Percentiles rank a stretch among this genome's conserved stretches.
phyloP scores from a whole-genome alignment of 306 rosid genomes.

The Macrotyloma uniflorum region DNA sequence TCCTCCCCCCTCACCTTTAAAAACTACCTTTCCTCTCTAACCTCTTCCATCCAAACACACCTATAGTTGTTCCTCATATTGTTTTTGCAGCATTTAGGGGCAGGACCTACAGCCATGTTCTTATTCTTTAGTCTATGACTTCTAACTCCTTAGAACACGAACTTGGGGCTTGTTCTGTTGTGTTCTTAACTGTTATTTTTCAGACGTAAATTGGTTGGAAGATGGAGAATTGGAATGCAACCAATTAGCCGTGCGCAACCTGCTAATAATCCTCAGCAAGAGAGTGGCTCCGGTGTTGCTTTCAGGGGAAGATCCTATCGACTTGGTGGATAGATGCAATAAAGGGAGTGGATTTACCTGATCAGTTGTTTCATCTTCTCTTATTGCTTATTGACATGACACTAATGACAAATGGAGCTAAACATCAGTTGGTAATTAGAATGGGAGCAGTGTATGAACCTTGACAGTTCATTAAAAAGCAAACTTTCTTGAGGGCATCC shows the following conservation, averaged over 20 bases:
- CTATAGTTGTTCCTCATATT: conserved; percentile 11
- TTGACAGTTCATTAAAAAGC: conserved; percentile 32
- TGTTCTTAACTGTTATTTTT: conserved; percentile 51
- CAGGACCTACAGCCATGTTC: background rate
- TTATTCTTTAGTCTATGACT: conserved; percentile 11
- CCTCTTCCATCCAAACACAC: background rate
- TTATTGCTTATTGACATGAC: conserved; percentile 30
- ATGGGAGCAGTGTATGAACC: conserved; percentile 27
- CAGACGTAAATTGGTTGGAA: conserved; percentile 74
- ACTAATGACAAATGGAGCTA: conserved; percentile 36
- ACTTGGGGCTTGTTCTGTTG: conserved; percentile 32
- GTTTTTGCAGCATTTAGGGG: conserved; percentile 26
- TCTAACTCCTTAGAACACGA: background rate
- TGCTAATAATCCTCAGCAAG: conserved; percentile 48
- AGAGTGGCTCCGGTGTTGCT: conserved; percentile 57
- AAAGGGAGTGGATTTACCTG: conserved; percentile 20
- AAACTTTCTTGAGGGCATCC: conserved; percentile 29
- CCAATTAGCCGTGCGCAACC: conserved; percentile 54
- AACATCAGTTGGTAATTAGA: conserved; percentile 32
- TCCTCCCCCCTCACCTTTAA: background rate
- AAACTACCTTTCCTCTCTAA: background rate
- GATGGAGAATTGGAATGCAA: conserved; percentile 79
- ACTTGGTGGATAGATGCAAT: conserved; percentile 50
- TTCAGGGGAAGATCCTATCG: conserved; percentile 92
- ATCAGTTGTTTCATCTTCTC: conserved; percentile 23